Conservation (phyloP, 2,329 filamentous ascomycete genomes). For the Cladosporium sp. region DNA sequence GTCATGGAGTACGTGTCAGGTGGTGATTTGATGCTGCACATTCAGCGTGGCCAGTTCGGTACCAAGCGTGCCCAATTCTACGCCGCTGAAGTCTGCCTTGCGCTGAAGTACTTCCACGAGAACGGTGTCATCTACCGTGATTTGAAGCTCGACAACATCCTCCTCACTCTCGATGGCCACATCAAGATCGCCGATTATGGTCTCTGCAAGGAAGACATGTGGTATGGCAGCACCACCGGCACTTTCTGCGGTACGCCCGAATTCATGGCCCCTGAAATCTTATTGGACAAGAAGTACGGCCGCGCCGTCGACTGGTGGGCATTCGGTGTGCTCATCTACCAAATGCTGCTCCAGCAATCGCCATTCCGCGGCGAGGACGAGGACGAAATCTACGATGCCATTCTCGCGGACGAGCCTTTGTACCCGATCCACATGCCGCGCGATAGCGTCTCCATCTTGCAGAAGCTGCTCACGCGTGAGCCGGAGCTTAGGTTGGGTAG, state of each 20-base stretch:
- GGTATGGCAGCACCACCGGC: conserved; percentile 94
- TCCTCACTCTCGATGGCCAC: conserved; percentile 90
- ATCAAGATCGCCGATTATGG: conserved; percentile 99
- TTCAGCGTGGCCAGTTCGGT: conserved; percentile 93
- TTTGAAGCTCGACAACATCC: conserved; percentile 81
- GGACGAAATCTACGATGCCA: conserved; percentile 98
- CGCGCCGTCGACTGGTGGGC: conserved; percentile 99
- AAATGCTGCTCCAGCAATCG: conserved; percentile 98
- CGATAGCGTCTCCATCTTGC: conserved; percentile 94
- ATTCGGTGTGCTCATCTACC: conserved; percentile 97
- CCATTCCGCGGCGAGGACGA: conserved; percentile 98
- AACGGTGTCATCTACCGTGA: conserved; percentile 96
- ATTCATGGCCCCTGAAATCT: conserved; percentile 99
- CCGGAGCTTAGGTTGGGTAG: conserved; percentile 90
- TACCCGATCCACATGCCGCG: conserved; percentile 99
- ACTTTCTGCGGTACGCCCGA: conserved; percentile 99
- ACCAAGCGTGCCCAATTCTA: conserved; percentile 97
- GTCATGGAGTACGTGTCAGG: conserved; percentile 99
- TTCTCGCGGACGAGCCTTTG: conserved; percentile 92
- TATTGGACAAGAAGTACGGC: conserved; percentile 97
- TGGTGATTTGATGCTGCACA: conserved; percentile 98
- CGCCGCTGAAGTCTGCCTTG: conserved; percentile 93
- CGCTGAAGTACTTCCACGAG: conserved; percentile 98
- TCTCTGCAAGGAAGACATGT: conserved; percentile 99
- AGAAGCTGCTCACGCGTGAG: conserved; percentile 94